phyloP scores from a whole-genome alignment of 306 rosid species.

The Prinsepia uniflora region DNA sequence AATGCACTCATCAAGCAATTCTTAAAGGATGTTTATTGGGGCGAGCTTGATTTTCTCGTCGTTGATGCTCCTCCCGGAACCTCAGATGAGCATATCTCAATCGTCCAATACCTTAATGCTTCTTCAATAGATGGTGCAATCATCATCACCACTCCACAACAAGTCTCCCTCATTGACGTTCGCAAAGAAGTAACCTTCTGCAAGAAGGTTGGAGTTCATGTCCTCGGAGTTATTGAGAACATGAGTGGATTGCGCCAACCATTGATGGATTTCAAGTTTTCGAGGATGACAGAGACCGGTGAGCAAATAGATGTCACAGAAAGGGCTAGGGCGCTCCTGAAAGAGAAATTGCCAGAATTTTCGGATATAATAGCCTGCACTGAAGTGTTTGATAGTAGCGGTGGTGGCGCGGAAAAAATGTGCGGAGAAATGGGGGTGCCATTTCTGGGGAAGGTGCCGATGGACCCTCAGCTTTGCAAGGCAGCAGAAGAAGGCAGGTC shows the following conservation, averaged over 20 bases:
- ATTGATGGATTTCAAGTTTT: constrained; percentile 53
- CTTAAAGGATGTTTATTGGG: constrained; percentile 86
- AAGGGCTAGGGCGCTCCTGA: constrained; percentile 55
- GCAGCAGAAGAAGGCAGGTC: constrained; percentile 93
- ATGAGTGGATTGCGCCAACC: constrained; percentile 86
- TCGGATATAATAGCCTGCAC: constrained; percentile 50
- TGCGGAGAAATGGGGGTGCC: constrained; percentile 74
- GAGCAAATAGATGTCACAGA: constrained; percentile 69
- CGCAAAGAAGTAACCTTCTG: constrained; percentile 86
- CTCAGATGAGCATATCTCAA: constrained; percentile 87
- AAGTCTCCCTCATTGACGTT: constrained; percentile 83
- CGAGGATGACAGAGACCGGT: constrained; percentile 48
- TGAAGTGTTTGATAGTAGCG: constrained; percentile 81
- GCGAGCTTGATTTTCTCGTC: constrained; percentile 80
- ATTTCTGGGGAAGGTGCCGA: constrained; percentile 83
- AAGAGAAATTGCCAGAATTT: constrained; percentile 65
- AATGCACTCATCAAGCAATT: constrained; percentile 84
- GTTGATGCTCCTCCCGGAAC: constrained; percentile 99
- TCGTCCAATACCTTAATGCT: constrained; percentile 70
- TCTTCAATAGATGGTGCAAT: constrained; percentile 84
- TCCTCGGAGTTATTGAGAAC: constrained; percentile 87
- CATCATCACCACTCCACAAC: constrained; percentile 91
- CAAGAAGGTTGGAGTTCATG: constrained; percentile 73
- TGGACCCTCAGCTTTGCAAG: constrained; percentile 89
- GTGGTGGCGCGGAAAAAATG: constrained; percentile 86